A percentile compares a stretch with the other conserved stretches of the same genome.
Conservation (phyloP, 2,329 filamentous ascomycete species). For the Ascochyta pisi region DNA sequence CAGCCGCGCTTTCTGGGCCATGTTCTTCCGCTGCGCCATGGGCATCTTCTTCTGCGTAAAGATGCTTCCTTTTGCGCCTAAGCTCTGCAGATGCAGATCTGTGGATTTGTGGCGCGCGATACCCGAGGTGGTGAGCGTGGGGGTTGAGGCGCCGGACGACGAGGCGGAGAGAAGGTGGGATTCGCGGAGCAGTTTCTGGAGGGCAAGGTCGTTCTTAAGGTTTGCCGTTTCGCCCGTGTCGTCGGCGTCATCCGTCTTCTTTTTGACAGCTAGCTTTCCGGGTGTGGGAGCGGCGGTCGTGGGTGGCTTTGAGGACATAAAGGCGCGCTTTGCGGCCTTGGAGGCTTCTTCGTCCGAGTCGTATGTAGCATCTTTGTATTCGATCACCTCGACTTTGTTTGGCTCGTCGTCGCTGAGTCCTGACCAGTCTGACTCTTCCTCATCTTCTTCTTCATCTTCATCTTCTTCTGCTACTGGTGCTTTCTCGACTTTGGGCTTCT, state of each 20-base stretch:
- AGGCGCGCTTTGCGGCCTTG: conserved; percentile 75
- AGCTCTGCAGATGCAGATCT: conserved; percentile 80
- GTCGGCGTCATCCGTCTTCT: conserved; percentile 39
- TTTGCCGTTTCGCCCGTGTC: conserved; percentile 68
- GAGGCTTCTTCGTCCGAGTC: conserved; percentile 34
- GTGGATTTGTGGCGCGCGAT: conserved; percentile 80
- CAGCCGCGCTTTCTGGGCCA: conserved; percentile 68
- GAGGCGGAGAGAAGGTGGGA: conserved; percentile 79
- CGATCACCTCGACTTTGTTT: conserved; percentile 52
- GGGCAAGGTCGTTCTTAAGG: conserved; percentile 88
- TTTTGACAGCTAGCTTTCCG: conserved; percentile 26
- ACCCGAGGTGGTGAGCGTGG: conserved; percentile 61
- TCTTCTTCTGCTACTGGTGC: conserved; percentile 39
- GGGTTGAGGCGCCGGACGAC: conserved; percentile 52
- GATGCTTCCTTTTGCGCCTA: conserved; percentile 79
- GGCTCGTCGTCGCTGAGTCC: conserved; percentile 60
- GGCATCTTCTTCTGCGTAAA: conserved; percentile 87
- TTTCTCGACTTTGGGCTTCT: conserved; percentile 36
- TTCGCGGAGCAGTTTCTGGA: conserved; percentile 89
- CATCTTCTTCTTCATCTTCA: conserved; percentile 28
- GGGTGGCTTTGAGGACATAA: conserved; percentile 70
- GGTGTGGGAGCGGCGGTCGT: conserved; percentile 42
- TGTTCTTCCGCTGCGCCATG: conserved; percentile 85
- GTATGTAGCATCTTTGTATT: conserved; percentile 43
- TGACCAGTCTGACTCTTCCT: conserved; percentile 64